Base-by-base conservation (phyloP, 768 basidiomycete genomes). In the Russula emetica region DNA sequence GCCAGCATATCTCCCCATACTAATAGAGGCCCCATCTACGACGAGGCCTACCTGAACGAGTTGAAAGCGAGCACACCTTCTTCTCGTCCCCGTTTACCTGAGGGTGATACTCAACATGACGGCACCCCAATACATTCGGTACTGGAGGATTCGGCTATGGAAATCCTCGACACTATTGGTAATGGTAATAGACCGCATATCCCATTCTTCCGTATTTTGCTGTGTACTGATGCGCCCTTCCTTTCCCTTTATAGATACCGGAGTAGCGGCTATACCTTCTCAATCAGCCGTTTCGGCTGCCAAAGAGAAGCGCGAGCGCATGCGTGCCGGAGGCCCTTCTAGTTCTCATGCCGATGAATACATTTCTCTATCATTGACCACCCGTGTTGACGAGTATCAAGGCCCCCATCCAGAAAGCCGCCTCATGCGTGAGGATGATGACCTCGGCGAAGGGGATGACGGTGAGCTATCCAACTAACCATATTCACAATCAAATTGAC, bases 351-450 rank as follows among this genome's bases (percentile, higher is more conserved):
- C 74, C 58, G 86, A 89, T 47, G 92, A 93, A 34, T 94, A 82
- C 67, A 89, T 94, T 26, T 91, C 92, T 0, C 74, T 94, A 18
- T 85, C 88, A 22, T 81, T 94, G 5, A 77, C 83, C 0, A 84
- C 80, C 64, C 78, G 78, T 52, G 75, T 76, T 22, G 83, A 87
- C 40, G 74, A 76, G 40, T 73, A 80, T 10, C 79, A 82, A 67
- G 91, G 91, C 0, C 92, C 92, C 8, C 91, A 93, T 77, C 92
- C 92, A 8, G 88, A 87, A 68, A 92, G 90, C 71, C 82, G 92
- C 10, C 75, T 94, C 30, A 71, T 90, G 75, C 78, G 92, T 55
- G 92, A 94, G 74, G 92, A 94, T 45, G 92, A 94, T 72, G 90
- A 94, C 67, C 72, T 91, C 2, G 92, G 92, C 13, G 90, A 94